A percentile compares a stretch with the other conserved stretches of the same genome.
Conservation (phyloP, 1,139 yeast genomes). For the Casaregolazyma lundiana region DNA sequence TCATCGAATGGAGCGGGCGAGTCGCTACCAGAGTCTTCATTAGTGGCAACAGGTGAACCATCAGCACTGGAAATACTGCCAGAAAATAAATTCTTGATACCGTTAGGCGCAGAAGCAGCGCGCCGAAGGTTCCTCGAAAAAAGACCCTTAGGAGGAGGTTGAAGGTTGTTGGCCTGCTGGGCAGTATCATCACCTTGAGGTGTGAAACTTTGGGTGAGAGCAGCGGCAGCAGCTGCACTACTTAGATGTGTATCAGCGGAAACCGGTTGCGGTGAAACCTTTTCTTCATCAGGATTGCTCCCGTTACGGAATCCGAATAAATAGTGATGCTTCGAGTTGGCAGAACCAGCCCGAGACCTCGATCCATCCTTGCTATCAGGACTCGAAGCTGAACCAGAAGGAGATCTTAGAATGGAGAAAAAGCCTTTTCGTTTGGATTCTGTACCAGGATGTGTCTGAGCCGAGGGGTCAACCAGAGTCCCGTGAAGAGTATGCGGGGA, state of each 20-base stretch:
- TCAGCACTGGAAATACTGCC: constrained; percentile 16
- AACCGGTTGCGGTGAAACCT: not conserved
- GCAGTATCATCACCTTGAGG: constrained; percentile 12
- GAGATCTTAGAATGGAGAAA: constrained; percentile 38
- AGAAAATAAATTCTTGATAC: constrained; percentile 32
- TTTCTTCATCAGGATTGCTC: not conserved
- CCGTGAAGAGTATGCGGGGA: constrained; percentile 10
- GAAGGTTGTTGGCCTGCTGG: constrained; percentile 9
- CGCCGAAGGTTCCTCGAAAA: constrained; percentile 58
- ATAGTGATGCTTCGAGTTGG: constrained; percentile 16
- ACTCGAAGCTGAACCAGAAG: constrained; percentile 31
- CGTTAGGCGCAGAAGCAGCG: constrained; percentile 80
- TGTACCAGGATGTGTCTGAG: constrained; percentile 6
- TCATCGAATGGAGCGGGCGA: not conserved
- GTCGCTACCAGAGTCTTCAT: not conserved
- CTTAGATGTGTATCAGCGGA: not conserved
- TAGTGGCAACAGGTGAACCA: constrained; percentile 9
- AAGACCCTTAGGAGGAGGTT: constrained; percentile 30
- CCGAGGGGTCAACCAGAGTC: constrained; percentile 6
- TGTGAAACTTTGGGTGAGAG: constrained; percentile 6
- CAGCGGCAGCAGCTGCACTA: constrained; percentile 1
- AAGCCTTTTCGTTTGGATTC: constrained; percentile 18
- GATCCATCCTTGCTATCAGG: constrained; percentile 11
- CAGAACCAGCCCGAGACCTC: constrained; percentile 11
- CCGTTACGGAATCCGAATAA: constrained; percentile 1